Conservation (phyloP, 2,329 filamentous ascomycete genomes). For the Phaeoacremonium minimum region DNA sequence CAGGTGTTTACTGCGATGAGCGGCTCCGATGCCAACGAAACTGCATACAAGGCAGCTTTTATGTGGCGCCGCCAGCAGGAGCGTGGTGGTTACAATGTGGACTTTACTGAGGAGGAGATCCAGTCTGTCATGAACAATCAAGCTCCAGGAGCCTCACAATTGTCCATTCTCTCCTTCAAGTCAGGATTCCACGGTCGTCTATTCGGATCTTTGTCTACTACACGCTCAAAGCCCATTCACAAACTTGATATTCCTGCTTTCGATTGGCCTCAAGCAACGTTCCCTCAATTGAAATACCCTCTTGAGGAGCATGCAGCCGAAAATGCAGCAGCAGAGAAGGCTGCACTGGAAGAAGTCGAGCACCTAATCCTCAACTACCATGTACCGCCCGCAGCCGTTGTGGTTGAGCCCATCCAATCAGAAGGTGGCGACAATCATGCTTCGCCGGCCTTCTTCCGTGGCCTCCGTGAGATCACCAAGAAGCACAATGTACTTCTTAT, state of each 20-base stretch:
- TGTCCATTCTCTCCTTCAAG: conserved; percentile 77
- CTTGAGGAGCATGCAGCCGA: conserved; percentile 65
- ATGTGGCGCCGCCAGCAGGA: conserved; percentile 73
- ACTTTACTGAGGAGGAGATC: conserved; percentile 69
- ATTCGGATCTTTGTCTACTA: conserved; percentile 74
- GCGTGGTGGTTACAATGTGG: conserved; percentile 59
- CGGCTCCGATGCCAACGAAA: conserved; percentile 80
- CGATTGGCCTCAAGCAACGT: conserved; percentile 80
- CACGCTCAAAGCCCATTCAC: conserved; percentile 78
- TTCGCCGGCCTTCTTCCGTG: conserved; percentile 72
- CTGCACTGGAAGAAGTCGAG: conserved; percentile 71
- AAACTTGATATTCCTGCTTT: conserved; percentile 87
- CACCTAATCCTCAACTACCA: conserved; percentile 62
- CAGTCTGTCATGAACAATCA: conserved; percentile 66
- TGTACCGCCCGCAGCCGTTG: conserved; percentile 67
- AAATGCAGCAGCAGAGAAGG: conserved; percentile 67
- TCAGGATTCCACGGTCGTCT: conserved; percentile 77
- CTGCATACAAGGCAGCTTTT: conserved; percentile 82
- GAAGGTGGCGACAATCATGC: conserved; percentile 86
- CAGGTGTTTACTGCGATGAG: conserved; percentile 79
- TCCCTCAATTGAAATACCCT: conserved; percentile 74
- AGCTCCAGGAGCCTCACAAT: conserved; percentile 65
- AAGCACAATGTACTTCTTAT: conserved; percentile 70
- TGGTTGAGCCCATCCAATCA: conserved; percentile 78
- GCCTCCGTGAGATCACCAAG: conserved; percentile 67